Base-by-base conservation (phyloP, 345 rosid genomes). In the Ailanthus altissimus region DNA sequence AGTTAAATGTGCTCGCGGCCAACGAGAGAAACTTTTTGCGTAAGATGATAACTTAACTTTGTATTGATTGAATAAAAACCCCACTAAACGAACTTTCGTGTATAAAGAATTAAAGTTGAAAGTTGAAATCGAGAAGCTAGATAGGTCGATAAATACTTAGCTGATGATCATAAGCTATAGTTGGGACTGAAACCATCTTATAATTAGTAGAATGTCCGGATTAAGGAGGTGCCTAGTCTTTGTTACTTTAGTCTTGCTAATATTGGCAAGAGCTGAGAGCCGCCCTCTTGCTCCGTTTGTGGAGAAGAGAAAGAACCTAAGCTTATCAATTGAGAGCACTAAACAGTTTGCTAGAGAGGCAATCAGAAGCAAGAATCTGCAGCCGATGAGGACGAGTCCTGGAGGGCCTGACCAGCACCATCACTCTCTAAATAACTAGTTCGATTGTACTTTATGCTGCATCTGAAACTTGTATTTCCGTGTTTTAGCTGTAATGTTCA, bases 381-480 rank as follows among this genome's bases (percentile, higher is more conserved):
- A 65, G 66, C 79, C 86, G 6, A 38, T 58, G 5, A 80, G 89
- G 23, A 8, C 71, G 36, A 86, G 89, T 70, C 89, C 89, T 6
- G 89, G 86, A 60, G 89, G 89, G 66, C 85, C 89, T 20, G 89
- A 86, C 85, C 84, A 77, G 14, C 84, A 83, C 26, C 89, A 86
- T 70, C 86, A 86, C 68, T 9, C 46, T 42, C 51, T 8, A 23
- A 57, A 57, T 15, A 45, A 25, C 28, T 46, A 61, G 59, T 28
- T 6, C 20, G 14, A 12, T 5, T 59, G 46, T 32, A 4, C 8
- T 25, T 58, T 5, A 11, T 11, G 1, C 12, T 4, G 49, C 49
- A n/a, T 23, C 13, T 57, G 2, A 10, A 42, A 23, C 75, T 13
- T 7, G 64, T 21, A 13, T 16, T 8, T 26, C 5, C 5, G 12